Percentiles rank a stretch among this genome's conserved stretches.
phyloP scores from a whole-genome alignment of 345 rosid genomes.

The Eucalyptus regnans region DNA sequence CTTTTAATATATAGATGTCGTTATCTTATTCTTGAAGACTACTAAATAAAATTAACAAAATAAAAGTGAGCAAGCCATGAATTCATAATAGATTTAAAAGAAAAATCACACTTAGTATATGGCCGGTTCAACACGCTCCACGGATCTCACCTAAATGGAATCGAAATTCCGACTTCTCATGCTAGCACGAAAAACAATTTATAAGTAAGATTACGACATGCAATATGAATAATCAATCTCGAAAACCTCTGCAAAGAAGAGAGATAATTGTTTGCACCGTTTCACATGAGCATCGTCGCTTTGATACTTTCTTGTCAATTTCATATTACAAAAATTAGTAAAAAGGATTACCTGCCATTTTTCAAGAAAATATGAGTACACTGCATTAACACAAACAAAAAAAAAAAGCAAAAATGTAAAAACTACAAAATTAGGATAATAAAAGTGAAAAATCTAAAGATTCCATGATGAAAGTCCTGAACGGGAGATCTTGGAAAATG shows the following conservation, averaged over 20 bases:
- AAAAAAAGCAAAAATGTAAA: not conserved
- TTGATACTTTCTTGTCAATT: not conserved
- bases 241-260: fast-evolving
- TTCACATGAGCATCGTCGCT: not conserved
- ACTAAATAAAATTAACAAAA: not conserved
- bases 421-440: not conserved
- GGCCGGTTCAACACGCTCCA: fast-evolving
- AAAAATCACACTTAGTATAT: not conserved
- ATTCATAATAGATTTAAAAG: not conserved
- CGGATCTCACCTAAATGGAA: fast-evolving
- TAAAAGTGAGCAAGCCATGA: not conserved
- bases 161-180: not conserved
- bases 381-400: not conserved
- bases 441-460: not conserved
- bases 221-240: not conserved
- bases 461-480: not conserved
- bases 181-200: not conserved
- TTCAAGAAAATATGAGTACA: not conserved
- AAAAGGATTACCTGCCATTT: not conserved
- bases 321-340: not conserved
- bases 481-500: fast-evolving
- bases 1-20: not conserved
- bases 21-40: not conserved
- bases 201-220: too few species aligned
- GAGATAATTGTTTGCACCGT: not conserved